These are phyloP conservation scores for Butyriboletus loyo DNA, from an alignment of 768 basidiomycete genomes.

Conservation along the genomic window DNA sequence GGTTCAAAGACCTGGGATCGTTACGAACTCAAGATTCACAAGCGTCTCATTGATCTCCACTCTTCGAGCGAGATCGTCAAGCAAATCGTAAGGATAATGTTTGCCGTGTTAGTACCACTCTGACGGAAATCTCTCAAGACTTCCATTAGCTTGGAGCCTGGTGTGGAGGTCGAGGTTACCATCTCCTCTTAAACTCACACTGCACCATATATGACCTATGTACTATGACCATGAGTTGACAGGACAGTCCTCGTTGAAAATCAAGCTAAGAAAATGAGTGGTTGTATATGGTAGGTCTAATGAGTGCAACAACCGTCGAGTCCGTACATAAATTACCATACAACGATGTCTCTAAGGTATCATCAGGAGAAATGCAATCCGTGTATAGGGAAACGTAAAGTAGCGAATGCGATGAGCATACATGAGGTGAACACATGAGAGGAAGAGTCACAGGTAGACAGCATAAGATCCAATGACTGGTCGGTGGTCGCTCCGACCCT, in stretches of 20 bases:
- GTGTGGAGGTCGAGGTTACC: conserved; percentile 98
- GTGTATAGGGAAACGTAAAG: neutral
- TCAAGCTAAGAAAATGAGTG: neutral
- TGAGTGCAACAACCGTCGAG: conserved; percentile 4
- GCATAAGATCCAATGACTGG: conserved; percentile 82
- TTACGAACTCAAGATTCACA: conserved; percentile 99
- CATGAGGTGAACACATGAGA: neutral
- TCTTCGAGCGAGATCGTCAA: conserved; percentile 99
- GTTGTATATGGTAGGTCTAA: conserved; percentile 9
- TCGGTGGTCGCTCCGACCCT: conserved; percentile 80
- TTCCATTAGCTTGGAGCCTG: conserved; percentile 97
- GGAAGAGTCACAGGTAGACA: conserved; percentile 50
- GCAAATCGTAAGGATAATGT: conserved; percentile 80
- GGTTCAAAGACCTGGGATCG: conserved; percentile 99
- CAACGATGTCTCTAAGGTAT: conserved; percentile 20
- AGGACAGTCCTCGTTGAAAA: neutral
- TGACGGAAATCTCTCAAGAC: conserved; percentile 59
- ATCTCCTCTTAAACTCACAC: conserved; percentile 62
- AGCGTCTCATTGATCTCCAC: conserved; percentile 98
- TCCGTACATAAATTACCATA: conserved; percentile 18
- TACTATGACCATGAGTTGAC: conserved; percentile 2
- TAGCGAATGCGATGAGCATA: conserved; percentile 10
- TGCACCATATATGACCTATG: conserved; percentile 3
- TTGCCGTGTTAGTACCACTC: neutral
- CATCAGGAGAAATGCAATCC: conserved; percentile 3